phyloP scores from a whole-genome alignment of 169 alveolate genomes.

The Babesia ovis region DNA sequence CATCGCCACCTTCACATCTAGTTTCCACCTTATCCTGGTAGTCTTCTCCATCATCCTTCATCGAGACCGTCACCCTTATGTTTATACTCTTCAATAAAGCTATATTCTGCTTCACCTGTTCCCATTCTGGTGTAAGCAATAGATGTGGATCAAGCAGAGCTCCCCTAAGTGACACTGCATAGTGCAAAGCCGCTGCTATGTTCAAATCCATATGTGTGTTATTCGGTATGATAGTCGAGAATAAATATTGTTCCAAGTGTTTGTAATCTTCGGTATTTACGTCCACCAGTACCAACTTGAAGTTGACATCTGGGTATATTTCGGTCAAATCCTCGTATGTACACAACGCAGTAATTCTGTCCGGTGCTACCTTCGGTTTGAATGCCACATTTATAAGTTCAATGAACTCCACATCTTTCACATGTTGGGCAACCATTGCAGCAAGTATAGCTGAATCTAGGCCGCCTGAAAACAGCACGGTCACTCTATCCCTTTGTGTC shows the following conservation, averaged over 20 bases:
- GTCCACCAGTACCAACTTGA: conserved; percentile 67
- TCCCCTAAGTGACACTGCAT: conserved; percentile 68
- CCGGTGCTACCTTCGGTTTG: conserved; percentile 66
- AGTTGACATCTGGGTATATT: conserved; percentile 59
- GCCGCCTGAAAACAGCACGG: conserved; percentile 75
- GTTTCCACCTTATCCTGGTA: neutral
- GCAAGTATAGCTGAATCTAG: conserved; percentile 73
- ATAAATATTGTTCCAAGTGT: conserved; percentile 58
- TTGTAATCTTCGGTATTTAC: conserved; percentile 61
- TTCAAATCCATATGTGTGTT: conserved; percentile 74
- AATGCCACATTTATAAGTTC: conserved; percentile 71
- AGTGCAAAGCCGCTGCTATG: conserved; percentile 73
- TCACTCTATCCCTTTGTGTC: conserved; percentile 27
- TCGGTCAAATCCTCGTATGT: conserved; percentile 69
- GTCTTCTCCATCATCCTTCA: neutral
- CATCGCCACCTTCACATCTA: no score
- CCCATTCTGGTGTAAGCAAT: conserved; percentile 59
- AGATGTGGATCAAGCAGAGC: conserved; percentile 33
- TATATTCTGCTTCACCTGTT: conserved; percentile 32
- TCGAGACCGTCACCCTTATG: conserved; percentile 30
- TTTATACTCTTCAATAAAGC: conserved; percentile 45
- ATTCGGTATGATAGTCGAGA: conserved; percentile 58
- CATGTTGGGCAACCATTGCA: conserved; percentile 46
- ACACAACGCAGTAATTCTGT: conserved; percentile 69
- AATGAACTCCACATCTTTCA: conserved; percentile 41